A percentile compares a stretch with the other conserved stretches of the same genome.
Evolutionary conservation across 768 basidiomycete species (phyloP).

Genomic region (Lentinula boryana): DNA sequence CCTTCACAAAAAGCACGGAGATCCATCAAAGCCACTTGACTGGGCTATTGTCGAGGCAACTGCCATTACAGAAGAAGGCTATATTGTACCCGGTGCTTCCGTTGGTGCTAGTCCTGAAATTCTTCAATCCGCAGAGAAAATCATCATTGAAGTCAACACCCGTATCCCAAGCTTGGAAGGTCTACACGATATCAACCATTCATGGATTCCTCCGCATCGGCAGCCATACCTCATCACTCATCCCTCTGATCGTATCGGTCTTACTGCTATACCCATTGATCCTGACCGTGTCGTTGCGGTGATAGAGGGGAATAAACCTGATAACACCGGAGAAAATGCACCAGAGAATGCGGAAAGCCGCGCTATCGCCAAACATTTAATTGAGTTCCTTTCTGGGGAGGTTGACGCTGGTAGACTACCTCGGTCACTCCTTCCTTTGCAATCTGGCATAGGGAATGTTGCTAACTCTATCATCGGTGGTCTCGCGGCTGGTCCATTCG

Average conservation of each 20-base stretch:
- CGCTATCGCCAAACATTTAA: conserved; percentile 38
- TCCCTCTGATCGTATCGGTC: conserved; percentile 39
- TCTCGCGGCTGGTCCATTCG: conserved; percentile 40
- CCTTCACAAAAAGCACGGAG: conserved; percentile 36
- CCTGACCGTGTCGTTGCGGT: conserved; percentile 42
- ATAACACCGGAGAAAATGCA: conserved; percentile 39
- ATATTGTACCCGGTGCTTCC: conserved; percentile 41
- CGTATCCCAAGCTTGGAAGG: conserved; percentile 40
- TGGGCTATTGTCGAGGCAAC: conserved; percentile 49
- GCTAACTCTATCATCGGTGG: conserved; percentile 46
- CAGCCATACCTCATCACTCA: conserved; percentile 38
- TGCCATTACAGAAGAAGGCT: conserved; percentile 41
- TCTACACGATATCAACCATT: conserved; percentile 42
- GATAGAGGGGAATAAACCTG: conserved; percentile 31
- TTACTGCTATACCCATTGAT: conserved; percentile 39
- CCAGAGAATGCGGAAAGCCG: conserved; percentile 37
- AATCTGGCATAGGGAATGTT: conserved; percentile 44
- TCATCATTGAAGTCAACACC: conserved; percentile 46
- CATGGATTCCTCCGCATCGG: conserved; percentile 35
- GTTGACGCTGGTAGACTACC: conserved; percentile 36
- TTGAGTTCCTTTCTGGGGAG: conserved; percentile 36
- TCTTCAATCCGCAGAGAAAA: conserved; percentile 40
- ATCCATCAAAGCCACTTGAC: conserved; percentile 36
- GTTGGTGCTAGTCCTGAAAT: conserved; percentile 45
- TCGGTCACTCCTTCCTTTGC: conserved; percentile 34